Evolutionary conservation across 2,329 filamentous ascomycete genomes (phyloP).

Genomic region (Knufia fluminis): DNA sequence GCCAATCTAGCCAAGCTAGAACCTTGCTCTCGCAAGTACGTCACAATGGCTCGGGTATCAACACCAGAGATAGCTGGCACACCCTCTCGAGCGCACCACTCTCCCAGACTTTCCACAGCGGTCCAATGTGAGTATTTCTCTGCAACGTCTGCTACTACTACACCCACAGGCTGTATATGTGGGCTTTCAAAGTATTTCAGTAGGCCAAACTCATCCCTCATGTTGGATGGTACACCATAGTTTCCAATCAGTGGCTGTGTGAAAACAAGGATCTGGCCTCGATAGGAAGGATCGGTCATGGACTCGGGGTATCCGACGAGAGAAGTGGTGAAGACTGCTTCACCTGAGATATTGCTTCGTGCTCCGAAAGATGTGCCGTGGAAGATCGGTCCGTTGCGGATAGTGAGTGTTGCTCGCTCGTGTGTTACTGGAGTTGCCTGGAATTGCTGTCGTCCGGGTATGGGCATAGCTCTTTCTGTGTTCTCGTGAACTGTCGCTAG

Average conservation of each 20-base stretch:
- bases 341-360: constrained; percentile 91
- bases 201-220: constrained; percentile 78
- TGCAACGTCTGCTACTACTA: constrained; percentile 92
- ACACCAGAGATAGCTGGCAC: constrained; percentile 94
- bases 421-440: constrained; percentile 56
- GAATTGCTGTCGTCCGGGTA: constrained; percentile 31
- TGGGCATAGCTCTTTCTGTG: constrained; percentile 59
- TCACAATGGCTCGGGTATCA: constrained; percentile 94
- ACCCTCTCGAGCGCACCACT: constrained; percentile 95
- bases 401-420: constrained; percentile 85
- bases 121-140: constrained; percentile 97
- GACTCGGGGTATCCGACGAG: constrained; percentile 96
- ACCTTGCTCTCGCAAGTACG: constrained; percentile 88
- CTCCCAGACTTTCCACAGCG: constrained; percentile 80
- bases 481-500: constrained; percentile 61
- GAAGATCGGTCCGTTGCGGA: constrained; percentile 92
- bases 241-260: constrained; percentile 97
- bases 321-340: constrained; percentile 97
- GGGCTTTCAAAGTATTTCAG: constrained; percentile 98
- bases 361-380: constrained; percentile 94
- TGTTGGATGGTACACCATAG: constrained; percentile 85
- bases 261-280: constrained; percentile 88
- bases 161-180: constrained; percentile 90
- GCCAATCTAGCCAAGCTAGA: constrained; percentile 92
- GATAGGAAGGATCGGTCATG: constrained; percentile 60